phyloP scores from a whole-genome alignment of 495 filamentous ascomycete species.

The Aspergillus sparsus region DNA sequence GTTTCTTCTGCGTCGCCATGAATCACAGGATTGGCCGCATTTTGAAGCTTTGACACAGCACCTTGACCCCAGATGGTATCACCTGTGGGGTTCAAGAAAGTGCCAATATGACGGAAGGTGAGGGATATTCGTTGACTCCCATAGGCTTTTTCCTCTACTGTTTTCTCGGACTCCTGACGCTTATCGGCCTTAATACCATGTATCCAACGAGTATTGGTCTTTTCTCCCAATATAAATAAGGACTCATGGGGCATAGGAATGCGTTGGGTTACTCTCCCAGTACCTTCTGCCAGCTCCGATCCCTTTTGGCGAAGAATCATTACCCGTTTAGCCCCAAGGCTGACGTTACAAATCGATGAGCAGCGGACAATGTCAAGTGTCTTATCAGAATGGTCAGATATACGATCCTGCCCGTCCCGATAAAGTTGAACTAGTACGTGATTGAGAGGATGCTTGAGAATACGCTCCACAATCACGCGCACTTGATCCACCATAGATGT shows the following conservation, averaged over 20 bases:
- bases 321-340: constrained; percentile 83
- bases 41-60: constrained; percentile 64
- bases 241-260: constrained; percentile 84
- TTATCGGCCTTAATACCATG: constrained; percentile 90
- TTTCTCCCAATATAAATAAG: constrained; percentile 76
- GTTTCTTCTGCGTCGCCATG: constrained; percentile 68
- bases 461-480: constrained; percentile 62
- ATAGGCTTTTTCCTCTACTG: constrained; percentile 67
- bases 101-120: constrained; percentile 89
- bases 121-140: constrained; percentile 82
- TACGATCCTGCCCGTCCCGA: constrained; percentile 85
- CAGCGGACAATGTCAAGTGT: constrained; percentile 84
- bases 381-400: constrained; percentile 97
- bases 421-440: constrained; percentile 94
- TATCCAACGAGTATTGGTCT: constrained; percentile 84
- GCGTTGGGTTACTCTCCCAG: constrained; percentile 58
- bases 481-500: constrained; percentile 69
- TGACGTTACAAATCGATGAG: constrained; percentile 87
- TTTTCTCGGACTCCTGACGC: constrained; percentile 63
- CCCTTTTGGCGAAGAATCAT: constrained; percentile 91
- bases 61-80: constrained; percentile 89
- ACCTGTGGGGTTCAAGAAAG: constrained; percentile 66
- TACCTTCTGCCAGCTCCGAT: constrained; percentile 33
- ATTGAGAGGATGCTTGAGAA: constrained; percentile 80
- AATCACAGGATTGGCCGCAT: constrained; percentile 59